A percentile compares a stretch with the other conserved stretches of the same genome.
These are phyloP conservation scores for Panicum virgatum DNA, from an alignment of 202 grass and related monocot species.

Conservation along the genomic window DNA sequence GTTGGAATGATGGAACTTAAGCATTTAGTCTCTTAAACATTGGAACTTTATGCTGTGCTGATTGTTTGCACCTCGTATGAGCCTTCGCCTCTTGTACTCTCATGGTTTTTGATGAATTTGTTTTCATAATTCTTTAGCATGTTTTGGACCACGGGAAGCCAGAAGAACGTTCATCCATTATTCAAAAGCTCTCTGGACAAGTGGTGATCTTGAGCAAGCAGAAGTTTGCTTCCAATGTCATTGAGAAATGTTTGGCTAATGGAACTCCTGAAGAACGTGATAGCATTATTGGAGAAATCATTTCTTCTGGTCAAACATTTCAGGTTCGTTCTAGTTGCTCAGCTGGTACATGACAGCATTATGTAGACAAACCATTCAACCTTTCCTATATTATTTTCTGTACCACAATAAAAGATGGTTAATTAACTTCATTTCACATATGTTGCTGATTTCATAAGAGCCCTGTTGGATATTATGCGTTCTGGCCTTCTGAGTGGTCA, in stretches of 20 bases:
- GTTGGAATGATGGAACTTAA: background rate
- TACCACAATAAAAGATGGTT: background rate
- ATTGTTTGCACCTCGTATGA: background rate
- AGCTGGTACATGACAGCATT: background rate
- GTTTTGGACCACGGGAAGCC: constrained; percentile 61
- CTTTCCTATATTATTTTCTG: background rate
- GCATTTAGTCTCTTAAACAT: background rate
- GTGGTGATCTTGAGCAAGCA: constrained; percentile 60
- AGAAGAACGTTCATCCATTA: constrained; percentile 60
- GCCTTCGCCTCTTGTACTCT: background rate
- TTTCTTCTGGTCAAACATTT: constrained; percentile 59
- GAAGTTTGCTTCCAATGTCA: constrained; percentile 75
- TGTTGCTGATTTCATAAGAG: background rate
- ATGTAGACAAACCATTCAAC: background rate
- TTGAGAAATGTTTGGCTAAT: constrained; percentile 57
- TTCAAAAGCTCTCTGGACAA: constrained; percentile 52
- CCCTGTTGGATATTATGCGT: background rate
- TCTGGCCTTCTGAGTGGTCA: background rate
- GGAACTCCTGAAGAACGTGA: constrained; percentile 62
- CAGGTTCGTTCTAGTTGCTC: constrained; percentile 43
- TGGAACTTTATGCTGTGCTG: background rate
- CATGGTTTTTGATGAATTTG: background rate
- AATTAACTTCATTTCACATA: background rate
- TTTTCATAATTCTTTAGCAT: constrained; percentile 41
- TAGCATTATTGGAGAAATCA: constrained; percentile 55